Evolutionary conservation across 805 yeast genomes (phyloP).

Genomic region (Grigorovia humatica): DNA sequence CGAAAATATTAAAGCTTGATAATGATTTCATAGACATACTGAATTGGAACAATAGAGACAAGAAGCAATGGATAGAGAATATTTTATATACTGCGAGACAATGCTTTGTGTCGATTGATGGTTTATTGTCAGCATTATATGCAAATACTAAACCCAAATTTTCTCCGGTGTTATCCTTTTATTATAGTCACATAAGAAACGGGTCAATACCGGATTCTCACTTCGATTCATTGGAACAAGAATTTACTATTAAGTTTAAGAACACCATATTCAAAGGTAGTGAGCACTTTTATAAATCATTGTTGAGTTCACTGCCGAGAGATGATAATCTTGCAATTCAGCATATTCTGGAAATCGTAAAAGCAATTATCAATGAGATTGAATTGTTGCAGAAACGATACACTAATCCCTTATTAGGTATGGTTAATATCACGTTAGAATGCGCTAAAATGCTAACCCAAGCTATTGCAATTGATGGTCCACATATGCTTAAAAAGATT

Average conservation of each 20-base stretch:
- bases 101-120: constrained; percentile 37
- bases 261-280: constrained; percentile 32
- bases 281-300: constrained; percentile 34
- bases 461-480: constrained; percentile 44
- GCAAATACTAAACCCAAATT: constrained; percentile 45
- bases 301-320: constrained; percentile 46
- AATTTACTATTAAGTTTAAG: constrained; percentile 33
- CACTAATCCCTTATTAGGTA: constrained; percentile 50
- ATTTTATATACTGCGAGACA: constrained; percentile 38
- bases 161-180: constrained; percentile 39
- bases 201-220: constrained; percentile 30
- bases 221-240: constrained; percentile 10
- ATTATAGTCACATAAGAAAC: constrained; percentile 40
- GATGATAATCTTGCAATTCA: constrained; percentile 41
- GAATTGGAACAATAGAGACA: constrained; percentile 38
- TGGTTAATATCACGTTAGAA: constrained; percentile 40
- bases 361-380: constrained; percentile 40
- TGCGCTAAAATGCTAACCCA: constrained; percentile 40
- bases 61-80: constrained; percentile 39
- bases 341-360: constrained; percentile 50
- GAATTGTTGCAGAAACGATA: constrained; percentile 48
- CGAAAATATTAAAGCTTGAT: constrained; percentile 14
- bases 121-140: constrained; percentile 33
- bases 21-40: constrained; percentile 16
- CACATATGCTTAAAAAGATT: constrained; percentile 41